Conservation (phyloP, 495 filamentous ascomycete genomes). For the Achaetomiella virescens region DNA sequence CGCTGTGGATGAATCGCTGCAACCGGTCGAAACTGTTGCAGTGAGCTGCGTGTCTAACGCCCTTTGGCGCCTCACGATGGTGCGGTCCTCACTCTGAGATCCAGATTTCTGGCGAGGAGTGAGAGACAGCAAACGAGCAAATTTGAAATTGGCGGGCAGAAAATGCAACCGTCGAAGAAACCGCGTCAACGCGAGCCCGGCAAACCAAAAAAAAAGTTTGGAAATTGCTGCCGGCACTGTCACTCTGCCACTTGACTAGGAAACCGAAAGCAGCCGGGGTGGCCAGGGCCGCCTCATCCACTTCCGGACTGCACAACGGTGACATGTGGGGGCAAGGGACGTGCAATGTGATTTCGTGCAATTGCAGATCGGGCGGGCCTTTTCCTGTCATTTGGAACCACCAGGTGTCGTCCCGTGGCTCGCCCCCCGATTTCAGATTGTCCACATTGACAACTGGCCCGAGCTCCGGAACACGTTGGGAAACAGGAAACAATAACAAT, state of each 20-base stretch:
- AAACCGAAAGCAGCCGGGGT: neutral
- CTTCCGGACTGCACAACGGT: neutral
- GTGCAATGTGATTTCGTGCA: constrained; percentile 3
- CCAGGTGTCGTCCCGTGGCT: too few relatives aligned
- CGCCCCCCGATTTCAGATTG: neutral
- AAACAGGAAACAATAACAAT: neutral
- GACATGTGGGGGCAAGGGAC: neutral
- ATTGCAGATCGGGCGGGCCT: neutral
- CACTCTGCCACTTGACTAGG: neutral
- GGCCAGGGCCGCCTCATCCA: neutral
- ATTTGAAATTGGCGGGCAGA: too few relatives aligned
- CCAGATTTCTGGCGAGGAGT: neutral
- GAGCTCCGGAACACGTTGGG: too few relatives aligned
- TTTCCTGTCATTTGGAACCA: neutral
- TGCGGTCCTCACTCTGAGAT: too few relatives aligned
- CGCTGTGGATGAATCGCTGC: neutral
- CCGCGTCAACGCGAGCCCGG: constrained; percentile 2
- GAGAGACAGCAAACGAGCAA: neutral
- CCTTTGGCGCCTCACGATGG: too few relatives aligned
- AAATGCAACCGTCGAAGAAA: neutral
- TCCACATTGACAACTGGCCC: neutral
- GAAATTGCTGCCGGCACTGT: constrained; percentile 12
- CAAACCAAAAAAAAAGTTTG: constrained; percentile 7
- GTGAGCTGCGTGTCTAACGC: neutral
- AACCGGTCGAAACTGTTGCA: neutral